Percentiles rank a stretch among this genome's conserved stretches.
Evolutionary conservation across 2,329 filamentous ascomycete species (phyloP).

Genomic region (Colletotrichum echinochloae): DNA sequence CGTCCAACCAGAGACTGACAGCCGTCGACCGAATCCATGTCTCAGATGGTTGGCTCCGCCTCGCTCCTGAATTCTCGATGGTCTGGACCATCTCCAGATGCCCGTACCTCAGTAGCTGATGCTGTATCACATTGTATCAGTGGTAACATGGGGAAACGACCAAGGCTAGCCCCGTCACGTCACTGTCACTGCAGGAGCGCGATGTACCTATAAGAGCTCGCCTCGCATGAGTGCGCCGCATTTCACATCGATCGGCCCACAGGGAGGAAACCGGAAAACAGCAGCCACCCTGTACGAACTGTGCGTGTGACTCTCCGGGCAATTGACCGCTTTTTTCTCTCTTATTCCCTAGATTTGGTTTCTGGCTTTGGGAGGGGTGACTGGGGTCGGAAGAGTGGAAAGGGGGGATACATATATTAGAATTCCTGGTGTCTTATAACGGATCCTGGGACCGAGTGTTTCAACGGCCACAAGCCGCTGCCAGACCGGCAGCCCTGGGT

Average conservation of each 20-base stretch:
- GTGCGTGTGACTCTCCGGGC: slow-evolving; percentile 9
- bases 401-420: slow-evolving; percentile 32
- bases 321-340: slow-evolving; percentile 36
- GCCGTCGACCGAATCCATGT: slow-evolving; percentile 16
- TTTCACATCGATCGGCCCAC: slow-evolving; percentile 16
- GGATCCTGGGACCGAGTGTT: slow-evolving; percentile 29
- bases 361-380: slow-evolving; percentile 6
- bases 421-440: slow-evolving; percentile 31
- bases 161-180: slow-evolving; percentile 33
- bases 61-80: not conserved
- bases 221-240: slow-evolving; percentile 21
- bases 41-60: slow-evolving; percentile 10
- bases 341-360: slow-evolving; percentile 1
- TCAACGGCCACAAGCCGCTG: slow-evolving; percentile 33
- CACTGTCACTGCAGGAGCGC: slow-evolving; percentile 24
- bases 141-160: slow-evolving; percentile 20
- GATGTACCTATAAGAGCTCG: slow-evolving; percentile 19
- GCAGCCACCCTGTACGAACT: slow-evolving; percentile 12
- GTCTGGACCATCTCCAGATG: slow-evolving; percentile 4
- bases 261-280: not conserved
- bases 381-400: slow-evolving; percentile 23
- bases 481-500: slow-evolving; percentile 15
- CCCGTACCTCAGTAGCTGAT: not conserved
- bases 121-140: slow-evolving; percentile 28
- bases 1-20: slow-evolving; percentile 1